Base-by-base conservation (phyloP, 345 rosid species). In the Viola odorata region DNA sequence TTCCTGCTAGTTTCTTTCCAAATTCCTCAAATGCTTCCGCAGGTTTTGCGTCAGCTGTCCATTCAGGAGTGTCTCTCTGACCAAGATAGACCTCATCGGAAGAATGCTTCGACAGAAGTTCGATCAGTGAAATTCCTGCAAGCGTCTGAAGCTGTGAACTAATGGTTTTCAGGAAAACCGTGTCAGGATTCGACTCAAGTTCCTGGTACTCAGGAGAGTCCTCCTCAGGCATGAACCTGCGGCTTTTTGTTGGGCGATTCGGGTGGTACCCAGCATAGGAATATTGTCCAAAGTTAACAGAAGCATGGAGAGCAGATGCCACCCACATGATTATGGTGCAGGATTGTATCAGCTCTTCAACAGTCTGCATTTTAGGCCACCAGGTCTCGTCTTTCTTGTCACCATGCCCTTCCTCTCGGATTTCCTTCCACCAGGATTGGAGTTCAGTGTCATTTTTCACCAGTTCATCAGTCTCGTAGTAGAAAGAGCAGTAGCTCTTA, bases 241-340 rank as follows among this genome's bases (percentile, higher is more conserved):
- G 73, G 62, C 85, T 85, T 37, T 77, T 74, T 4, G 88, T 79
- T 0, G 88, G 91, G 36, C 88, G 64, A 76, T 80, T 85, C 0
- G 90, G 90, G 17, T 75, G 75, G 71, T 82, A 85, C 14, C 96
- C 96, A 0, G 86, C 89, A 2, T 79, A 64, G 12, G 86, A 81
- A 72, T 85, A 88, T 52, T 85, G 96, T 6, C 90, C 96, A 1
- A 80, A 84, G 69, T 85, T 84, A 14, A 80, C 74, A 0, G 96
- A 88, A 0, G 91, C 90, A 13, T 85, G 96, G 64, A 84, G 88
- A 65, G 88, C 85, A 7, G 96, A 85, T 10, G 86, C 84, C 0
- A 84, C 63, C 96, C 96, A 88, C 0, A 88, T 81, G 45, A 89
- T 77, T 6, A 77, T 84, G 45, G 91, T 81, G 82, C 88, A 84